These are phyloP conservation scores for Symmetrospora coprosmae DNA, from an alignment of 768 basidiomycete genomes.

Conservation along the genomic window DNA sequence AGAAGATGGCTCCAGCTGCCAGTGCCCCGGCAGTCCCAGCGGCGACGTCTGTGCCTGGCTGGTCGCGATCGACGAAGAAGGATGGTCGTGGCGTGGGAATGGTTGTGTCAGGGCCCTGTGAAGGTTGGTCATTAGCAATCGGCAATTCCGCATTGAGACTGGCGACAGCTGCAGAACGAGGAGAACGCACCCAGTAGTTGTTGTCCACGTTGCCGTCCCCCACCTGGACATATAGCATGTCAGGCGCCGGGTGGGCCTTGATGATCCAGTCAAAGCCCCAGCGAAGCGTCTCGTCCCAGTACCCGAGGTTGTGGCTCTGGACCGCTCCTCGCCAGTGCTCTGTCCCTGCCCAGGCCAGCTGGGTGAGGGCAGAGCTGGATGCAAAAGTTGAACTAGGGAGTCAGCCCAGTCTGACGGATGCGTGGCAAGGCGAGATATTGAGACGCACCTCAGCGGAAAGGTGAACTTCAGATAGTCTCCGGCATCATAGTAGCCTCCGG, in stretches of 20 bases:
- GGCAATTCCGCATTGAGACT: neutral
- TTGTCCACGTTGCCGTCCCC: slow-evolving; percentile 54
- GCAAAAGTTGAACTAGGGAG: slow-evolving; percentile 5
- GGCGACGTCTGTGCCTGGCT: slow-evolving; percentile 79
- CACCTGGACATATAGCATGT: slow-evolving; percentile 63
- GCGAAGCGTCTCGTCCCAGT: slow-evolving; percentile 77
- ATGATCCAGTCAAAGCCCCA: slow-evolving; percentile 89
- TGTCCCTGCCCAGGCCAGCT: slow-evolving; percentile 76
- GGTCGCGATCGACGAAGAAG: slow-evolving; percentile 54
- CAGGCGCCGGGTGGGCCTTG: slow-evolving; percentile 68
- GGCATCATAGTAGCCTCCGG: slow-evolving; percentile 83
- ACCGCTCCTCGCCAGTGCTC: slow-evolving; percentile 4
- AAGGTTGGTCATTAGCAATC: neutral
- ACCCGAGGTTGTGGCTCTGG: slow-evolving; percentile 35
- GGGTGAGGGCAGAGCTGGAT: slow-evolving; percentile 68
- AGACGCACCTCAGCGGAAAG: too few species aligned
- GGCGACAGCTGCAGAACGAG: slow-evolving; percentile 4
- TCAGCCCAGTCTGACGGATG: neutral
- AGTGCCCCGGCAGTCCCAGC: slow-evolving; percentile 75
- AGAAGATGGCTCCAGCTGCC: slow-evolving; percentile 68
- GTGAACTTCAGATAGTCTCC: slow-evolving; percentile 43
- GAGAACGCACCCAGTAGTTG: slow-evolving; percentile 65
- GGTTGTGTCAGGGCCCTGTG: slow-evolving; percentile 31
- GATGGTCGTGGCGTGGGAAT: slow-evolving; percentile 63
- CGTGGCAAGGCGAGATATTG: slow-evolving; percentile 20